These are phyloP conservation scores for Thelonectria blattea DNA, from an alignment of 2,329 filamentous ascomycete genomes.

Conservation along the genomic window DNA sequence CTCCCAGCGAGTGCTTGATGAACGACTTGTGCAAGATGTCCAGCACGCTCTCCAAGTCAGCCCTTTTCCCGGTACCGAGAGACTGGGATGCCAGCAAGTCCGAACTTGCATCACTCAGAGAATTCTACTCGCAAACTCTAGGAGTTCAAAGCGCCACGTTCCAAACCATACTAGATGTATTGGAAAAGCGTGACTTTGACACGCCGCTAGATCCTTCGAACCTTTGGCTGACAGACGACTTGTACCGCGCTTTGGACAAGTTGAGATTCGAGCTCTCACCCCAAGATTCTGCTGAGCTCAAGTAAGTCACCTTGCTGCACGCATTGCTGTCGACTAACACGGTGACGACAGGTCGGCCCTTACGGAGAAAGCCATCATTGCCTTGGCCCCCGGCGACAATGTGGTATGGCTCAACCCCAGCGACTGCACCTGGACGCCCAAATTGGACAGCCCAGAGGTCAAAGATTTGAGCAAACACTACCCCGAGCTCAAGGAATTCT, in stretches of 20 bases:
- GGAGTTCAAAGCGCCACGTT: slow-evolving; percentile 28
- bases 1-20: slow-evolving; percentile 31
- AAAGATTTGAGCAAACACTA: slow-evolving; percentile 31
- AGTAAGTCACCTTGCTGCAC: slow-evolving; percentile 3
- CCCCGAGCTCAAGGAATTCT: slow-evolving; percentile 30
- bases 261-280: slow-evolving; percentile 25
- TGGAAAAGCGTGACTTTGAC: slow-evolving; percentile 27
- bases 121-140: slow-evolving; percentile 32
- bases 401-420: slow-evolving; percentile 25
- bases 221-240: slow-evolving; percentile 28
- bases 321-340: background rate
- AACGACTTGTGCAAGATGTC: slow-evolving; percentile 31
- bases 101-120: slow-evolving; percentile 29
- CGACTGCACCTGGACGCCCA: slow-evolving; percentile 31
- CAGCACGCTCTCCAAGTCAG: slow-evolving; percentile 32
- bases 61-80: slow-evolving; percentile 30
- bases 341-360: slow-evolving; percentile 12
- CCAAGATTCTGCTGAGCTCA: slow-evolving; percentile 24
- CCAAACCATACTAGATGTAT: slow-evolving; percentile 24
- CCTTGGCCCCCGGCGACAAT: slow-evolving; percentile 22
- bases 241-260: slow-evolving; percentile 30
- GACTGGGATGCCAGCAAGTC: slow-evolving; percentile 34
- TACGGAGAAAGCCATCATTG: slow-evolving; percentile 25
- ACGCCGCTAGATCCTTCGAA: slow-evolving; percentile 28
- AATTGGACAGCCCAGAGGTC: slow-evolving; percentile 25